phyloP scores from a whole-genome alignment of 495 filamentous ascomycete genomes.

The Penicillium pulvis region DNA sequence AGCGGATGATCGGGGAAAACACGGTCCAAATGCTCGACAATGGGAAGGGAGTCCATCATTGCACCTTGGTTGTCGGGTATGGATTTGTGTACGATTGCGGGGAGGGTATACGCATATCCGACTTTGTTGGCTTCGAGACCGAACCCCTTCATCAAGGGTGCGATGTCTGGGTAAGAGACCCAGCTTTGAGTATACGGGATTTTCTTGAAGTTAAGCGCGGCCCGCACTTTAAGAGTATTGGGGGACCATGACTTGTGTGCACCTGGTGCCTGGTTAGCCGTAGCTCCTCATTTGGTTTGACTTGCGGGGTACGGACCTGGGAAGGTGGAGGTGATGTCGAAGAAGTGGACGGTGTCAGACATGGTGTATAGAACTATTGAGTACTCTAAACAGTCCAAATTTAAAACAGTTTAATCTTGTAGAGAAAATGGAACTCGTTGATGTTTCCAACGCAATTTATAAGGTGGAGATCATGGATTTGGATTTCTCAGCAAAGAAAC shows the following conservation, averaged over 20 bases:
- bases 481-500: conserved; percentile 13
- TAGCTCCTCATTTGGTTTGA: background rate
- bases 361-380: conserved; percentile 20
- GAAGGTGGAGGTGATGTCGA: conserved; percentile 39
- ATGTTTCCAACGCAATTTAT: background rate
- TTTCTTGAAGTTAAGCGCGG: conserved; percentile 43
- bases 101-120: conserved; percentile 37
- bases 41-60: conserved; percentile 44
- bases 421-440: too few species aligned
- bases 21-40: conserved; percentile 40
- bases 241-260: conserved; percentile 42
- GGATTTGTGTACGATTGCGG: conserved; percentile 36
- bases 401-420: too few species aligned
- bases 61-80: conserved; percentile 29
- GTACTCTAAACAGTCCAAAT: background rate
- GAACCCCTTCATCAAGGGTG: conserved; percentile 30
- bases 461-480: background rate
- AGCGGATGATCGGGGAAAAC: conserved; percentile 32
- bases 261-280: conserved; percentile 24
- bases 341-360: conserved; percentile 38
- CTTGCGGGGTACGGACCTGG: conserved; percentile 25
- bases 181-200: conserved; percentile 46
- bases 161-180: conserved; percentile 47
- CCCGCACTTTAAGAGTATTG: conserved; percentile 42
- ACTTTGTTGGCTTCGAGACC: conserved; percentile 27